Conservation (phyloP, 169 alveolate species). For the Sarcocystis neurona region DNA sequence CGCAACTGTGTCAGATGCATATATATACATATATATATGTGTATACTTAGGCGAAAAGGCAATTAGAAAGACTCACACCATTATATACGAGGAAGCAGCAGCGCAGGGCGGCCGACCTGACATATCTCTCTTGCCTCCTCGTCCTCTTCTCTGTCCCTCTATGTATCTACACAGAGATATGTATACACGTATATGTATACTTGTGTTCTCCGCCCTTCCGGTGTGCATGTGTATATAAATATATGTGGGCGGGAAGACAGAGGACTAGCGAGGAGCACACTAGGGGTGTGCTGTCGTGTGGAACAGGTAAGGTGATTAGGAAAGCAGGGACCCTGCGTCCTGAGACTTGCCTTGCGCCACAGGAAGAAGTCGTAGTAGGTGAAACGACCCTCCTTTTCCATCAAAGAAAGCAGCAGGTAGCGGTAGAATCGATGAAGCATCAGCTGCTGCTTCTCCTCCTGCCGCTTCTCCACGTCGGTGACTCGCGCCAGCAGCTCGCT, state of each 20-base stretch:
- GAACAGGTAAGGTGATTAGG: no score
- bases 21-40: neutral
- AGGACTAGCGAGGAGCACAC: no score
- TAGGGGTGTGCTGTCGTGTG: no score
- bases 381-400: slow-evolving; percentile 21
- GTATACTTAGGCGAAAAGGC: neutral
- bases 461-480: slow-evolving; percentile 33
- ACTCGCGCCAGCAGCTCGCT: neutral
- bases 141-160: no score
- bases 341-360: neutral
- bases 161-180: no score
- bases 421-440: slow-evolving; percentile 3
- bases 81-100: no score
- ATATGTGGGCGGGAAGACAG: no score
- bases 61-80: no score
- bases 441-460: slow-evolving; percentile 12
- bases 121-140: no score
- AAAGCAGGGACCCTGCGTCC: no score
- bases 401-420: neutral
- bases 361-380: slow-evolving; percentile 18
- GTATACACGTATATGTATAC: neutral
- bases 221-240: neutral
- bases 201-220: neutral
- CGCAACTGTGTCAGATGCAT: no score
- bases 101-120: no score